Conservation (phyloP, 345 rosid genomes). For the Corchorus capsularis region DNA sequence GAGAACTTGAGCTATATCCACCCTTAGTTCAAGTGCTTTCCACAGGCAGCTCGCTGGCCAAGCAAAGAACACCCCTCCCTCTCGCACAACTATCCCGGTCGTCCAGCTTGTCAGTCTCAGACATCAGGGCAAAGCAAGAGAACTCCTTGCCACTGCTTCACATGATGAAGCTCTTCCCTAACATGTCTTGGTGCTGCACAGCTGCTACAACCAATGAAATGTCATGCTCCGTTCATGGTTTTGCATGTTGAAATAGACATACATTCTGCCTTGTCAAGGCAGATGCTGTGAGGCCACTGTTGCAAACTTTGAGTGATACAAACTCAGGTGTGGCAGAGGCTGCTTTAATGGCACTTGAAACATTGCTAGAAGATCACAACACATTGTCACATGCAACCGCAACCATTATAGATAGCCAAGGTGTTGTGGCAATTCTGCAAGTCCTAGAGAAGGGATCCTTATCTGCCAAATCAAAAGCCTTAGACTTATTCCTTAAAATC, state of each 20-base stretch:
- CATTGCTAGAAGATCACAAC: constrained; percentile 42
- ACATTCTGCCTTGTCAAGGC: constrained; percentile 59
- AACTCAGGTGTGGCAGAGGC: constrained; percentile 53
- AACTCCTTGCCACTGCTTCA: constrained; percentile 20
- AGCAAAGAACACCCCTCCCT: constrained; percentile 45
- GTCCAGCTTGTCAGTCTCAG: constrained; percentile 27
- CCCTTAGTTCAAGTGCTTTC: constrained; percentile 47
- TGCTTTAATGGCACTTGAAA: constrained; percentile 50
- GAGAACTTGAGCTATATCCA: constrained; percentile 44
- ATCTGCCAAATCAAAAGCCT: constrained; percentile 46
- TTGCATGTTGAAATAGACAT: constrained; percentile 45
- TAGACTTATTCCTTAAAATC: constrained; percentile 50
- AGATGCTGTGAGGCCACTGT: constrained; percentile 51
- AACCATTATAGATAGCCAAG: constrained; percentile 44
- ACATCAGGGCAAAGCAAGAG: constrained; percentile 8
- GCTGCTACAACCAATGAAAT: constrained; percentile 22
- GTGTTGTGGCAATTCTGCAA: constrained; percentile 42
- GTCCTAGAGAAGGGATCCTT: constrained; percentile 52
- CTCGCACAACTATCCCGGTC: constrained; percentile 52
- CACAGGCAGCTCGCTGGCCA: constrained; percentile 46
- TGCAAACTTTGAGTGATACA: constrained; percentile 41
- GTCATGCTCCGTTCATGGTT: constrained; percentile 47
- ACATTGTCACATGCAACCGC: constrained; percentile 41
- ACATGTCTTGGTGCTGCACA: constrained; percentile 46
- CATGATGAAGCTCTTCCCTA: constrained; percentile 27